Base-by-base conservation (phyloP, 2,329 filamentous ascomycete species). In the Pestalotiopsis sp. region DNA sequence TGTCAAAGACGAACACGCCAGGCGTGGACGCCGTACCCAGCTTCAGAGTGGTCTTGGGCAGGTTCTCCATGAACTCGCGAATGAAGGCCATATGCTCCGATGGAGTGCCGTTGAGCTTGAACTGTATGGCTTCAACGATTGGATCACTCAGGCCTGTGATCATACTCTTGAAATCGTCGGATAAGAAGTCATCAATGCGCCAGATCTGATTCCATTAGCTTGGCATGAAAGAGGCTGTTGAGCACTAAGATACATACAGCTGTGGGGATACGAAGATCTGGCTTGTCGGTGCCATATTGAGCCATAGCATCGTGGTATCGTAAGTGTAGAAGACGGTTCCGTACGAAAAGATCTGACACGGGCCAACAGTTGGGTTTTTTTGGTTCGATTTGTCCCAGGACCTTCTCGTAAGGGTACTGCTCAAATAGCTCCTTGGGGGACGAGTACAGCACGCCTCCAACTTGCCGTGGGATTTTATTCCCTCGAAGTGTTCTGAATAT, bases 211-310 rank as follows among this genome's bases (percentile, higher is more conserved):
- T 6, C 71, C 31, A 72, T 80, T 72, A 80, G 73, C 31, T 38
- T 41, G 14, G n/a, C 31, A 7, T 11, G 49, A 36, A 14, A 13
- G 41, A 9, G n/a, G 38, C 17, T 52, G 11, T n/a, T 9, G 20
- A 9, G 14, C 45, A 25, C 2, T 6, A 13, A 5, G 3, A 2
- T 4, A 77, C 83, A 66, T 78, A 93, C 91, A 75, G 88, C 82
- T 31, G 90, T 90, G 1, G 88, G 87, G 49, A 95, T 91, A 20
- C 96, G 89, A 11, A 95, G 82, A 77, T 99, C 96, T 3, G 96
- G 96, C 79, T 99, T 99, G 80, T 99, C 96, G 4, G 90, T 92
- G 12, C 96, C 96, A 75, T 95, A 97, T 2, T 82, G 83, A 1
- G 86, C 82, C 91, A 99, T 98, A 20, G 92, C 92, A 52, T 92